phyloP scores from a whole-genome alignment of 352 stramenopile genomes.

The Pythium inflatum region DNA sequence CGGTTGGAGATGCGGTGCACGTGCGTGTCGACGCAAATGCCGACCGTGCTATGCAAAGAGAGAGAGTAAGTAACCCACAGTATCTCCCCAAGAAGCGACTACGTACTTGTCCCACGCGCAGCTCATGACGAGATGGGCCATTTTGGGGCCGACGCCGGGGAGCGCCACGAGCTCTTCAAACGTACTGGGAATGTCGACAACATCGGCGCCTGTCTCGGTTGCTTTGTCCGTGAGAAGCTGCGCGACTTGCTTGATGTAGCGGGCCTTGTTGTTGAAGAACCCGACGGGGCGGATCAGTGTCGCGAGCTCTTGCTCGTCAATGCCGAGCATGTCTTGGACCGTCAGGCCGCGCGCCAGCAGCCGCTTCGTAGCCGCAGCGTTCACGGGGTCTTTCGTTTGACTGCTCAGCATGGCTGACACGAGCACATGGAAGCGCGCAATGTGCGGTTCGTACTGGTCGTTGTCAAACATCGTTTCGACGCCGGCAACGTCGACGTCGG shows the following conservation, averaged over 20 bases:
- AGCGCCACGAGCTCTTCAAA: slow-evolving; percentile 91
- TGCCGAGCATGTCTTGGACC: slow-evolving; percentile 85
- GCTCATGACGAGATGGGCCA: slow-evolving; percentile 96
- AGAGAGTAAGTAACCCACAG: neutral
- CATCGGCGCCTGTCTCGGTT: slow-evolving; percentile 22
- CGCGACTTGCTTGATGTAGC: slow-evolving; percentile 91
- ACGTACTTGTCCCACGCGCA: slow-evolving; percentile 89
- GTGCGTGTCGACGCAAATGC: slow-evolving; percentile 97
- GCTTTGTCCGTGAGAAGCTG: slow-evolving; percentile 52
- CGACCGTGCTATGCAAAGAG: slow-evolving; percentile 54
- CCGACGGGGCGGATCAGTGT: slow-evolving; percentile 91
- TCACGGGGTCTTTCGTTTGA: slow-evolving; percentile 97
- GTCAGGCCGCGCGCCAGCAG: slow-evolving; percentile 77
- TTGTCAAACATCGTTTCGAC: slow-evolving; percentile 61
- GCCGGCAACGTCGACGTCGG: slow-evolving; percentile 75
- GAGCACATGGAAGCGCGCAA: slow-evolving; percentile 92
- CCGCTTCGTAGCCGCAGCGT: slow-evolving; percentile 70
- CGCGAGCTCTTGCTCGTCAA: slow-evolving; percentile 84
- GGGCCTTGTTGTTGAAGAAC: slow-evolving; percentile 97
- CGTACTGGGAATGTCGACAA: slow-evolving; percentile 91
- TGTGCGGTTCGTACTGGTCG: slow-evolving; percentile 42
- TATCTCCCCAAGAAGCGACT: neutral
- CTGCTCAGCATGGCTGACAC: slow-evolving; percentile 96
- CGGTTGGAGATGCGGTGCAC: slow-evolving; percentile 97
- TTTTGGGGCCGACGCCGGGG: slow-evolving; percentile 96